These are phyloP conservation scores for Anthostomella pinea DNA, from an alignment of 2,329 filamentous ascomycete genomes.

Conservation along the genomic window DNA sequence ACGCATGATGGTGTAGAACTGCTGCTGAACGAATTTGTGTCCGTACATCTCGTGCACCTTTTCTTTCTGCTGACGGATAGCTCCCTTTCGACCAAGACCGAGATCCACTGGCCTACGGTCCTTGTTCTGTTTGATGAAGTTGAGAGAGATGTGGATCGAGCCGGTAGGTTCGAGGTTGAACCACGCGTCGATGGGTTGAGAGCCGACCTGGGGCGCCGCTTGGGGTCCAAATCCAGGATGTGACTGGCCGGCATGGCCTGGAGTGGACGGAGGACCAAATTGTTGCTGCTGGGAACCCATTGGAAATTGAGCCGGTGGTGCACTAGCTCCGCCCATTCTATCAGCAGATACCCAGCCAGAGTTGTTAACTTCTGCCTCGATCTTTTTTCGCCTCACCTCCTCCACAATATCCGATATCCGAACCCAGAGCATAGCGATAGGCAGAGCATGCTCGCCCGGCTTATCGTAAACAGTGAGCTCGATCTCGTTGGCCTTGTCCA, in stretches of 20 bases:
- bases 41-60: slow-evolving; percentile 98
- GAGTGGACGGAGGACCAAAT: slow-evolving; percentile 45
- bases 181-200: slow-evolving; percentile 81
- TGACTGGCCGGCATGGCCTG: slow-evolving; percentile 31
- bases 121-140: slow-evolving; percentile 87
- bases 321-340: slow-evolving; percentile 66
- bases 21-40: slow-evolving; percentile 97
- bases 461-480: slow-evolving; percentile 98
- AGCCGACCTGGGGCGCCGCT: slow-evolving; percentile 50
- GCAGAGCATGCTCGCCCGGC: slow-evolving; percentile 82
- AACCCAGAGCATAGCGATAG: slow-evolving; percentile 94
- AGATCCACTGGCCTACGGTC: slow-evolving; percentile 80
- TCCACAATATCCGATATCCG: slow-evolving; percentile 96
- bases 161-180: slow-evolving; percentile 95
- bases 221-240: slow-evolving; percentile 32
- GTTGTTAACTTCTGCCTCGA: slow-evolving; percentile 91
- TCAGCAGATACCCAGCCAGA: slow-evolving; percentile 97
- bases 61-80: slow-evolving; percentile 95
- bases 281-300: slow-evolving; percentile 49
- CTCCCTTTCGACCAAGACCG: slow-evolving; percentile 90
- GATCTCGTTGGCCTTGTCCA: slow-evolving; percentile 98
- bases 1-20: slow-evolving; percentile 99
- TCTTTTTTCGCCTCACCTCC: slow-evolving; percentile 94
- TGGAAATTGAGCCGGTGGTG: slow-evolving; percentile 55
- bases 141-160: slow-evolving; percentile 85